These are phyloP conservation scores for Backusella tuberculispora DNA, from an alignment of 192 early-diverging fungal genomes.

Conservation along the genomic window DNA sequence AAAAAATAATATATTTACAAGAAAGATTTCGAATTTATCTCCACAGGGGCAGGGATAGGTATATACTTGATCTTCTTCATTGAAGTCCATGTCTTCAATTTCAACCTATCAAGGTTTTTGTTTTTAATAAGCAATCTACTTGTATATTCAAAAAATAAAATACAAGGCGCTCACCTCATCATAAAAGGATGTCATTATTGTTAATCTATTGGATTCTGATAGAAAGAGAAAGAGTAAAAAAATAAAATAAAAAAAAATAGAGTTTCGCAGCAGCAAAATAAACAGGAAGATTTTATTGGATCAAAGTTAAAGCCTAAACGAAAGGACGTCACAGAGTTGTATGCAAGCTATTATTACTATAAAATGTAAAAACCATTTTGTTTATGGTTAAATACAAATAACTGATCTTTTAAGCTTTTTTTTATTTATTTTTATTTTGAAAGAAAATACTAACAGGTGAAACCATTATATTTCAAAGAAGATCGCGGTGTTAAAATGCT, in stretches of 20 bases:
- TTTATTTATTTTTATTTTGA: too few relatives aligned
- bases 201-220: not conserved
- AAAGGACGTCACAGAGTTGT: conserved; percentile 1
- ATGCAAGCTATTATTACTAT: too few relatives aligned
- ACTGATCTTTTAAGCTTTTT: too few relatives aligned
- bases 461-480: too few relatives aligned
- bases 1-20: too few relatives aligned
- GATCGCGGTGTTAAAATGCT: too few relatives aligned
- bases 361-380: too few relatives aligned
- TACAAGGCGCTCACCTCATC: conserved; percentile 39
- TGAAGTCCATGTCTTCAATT: conserved; percentile 90
- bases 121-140: not conserved
- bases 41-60: conserved; percentile 97
- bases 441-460: too few relatives aligned
- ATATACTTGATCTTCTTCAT: conserved; percentile 81
- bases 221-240: conserved; percentile 20
- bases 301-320: not conserved
- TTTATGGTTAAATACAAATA: too few relatives aligned
- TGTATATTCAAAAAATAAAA: not conserved
- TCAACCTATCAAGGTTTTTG: conserved; percentile 31
- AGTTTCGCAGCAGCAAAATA: too few relatives aligned
- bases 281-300: too few relatives aligned
- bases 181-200: conserved; percentile 53
- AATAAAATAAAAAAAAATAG: conserved; percentile 40
- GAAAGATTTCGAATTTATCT: conserved; percentile 88